Base-by-base conservation (phyloP, 2,329 filamentous ascomycete genomes). In the Laburnicola sp. region DNA sequence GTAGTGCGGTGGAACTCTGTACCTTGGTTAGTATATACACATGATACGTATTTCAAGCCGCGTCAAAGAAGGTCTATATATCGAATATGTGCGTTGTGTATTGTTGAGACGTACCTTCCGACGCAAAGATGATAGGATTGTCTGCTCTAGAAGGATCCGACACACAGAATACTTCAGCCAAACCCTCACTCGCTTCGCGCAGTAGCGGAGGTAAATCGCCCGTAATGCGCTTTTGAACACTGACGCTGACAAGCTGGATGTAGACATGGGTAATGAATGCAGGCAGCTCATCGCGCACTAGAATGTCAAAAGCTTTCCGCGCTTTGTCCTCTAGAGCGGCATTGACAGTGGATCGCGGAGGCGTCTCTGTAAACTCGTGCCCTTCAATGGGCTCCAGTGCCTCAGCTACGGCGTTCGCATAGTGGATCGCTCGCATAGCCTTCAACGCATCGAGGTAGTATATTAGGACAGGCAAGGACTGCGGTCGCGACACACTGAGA, bases 41-140 rank as follows among this genome's bases (percentile, higher is more conserved):
- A 9, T 6, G 16, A 16, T 16, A 16, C 16, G 16, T 16, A 16
- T 16, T 16, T 16, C 16, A 16, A 16, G 16, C 21, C 4, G 16
- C 16, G 25, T 7, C 6, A 3, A 16, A 16, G 16, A 16, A 16
- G 16, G 16, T 16, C 16, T 16, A 16, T 16, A 16, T 16, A 16
- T 16, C 16, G 16, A 16, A 16, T 16, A 16, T 16, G 16, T 16
- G 16, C 16, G 16, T 16, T 16, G 16, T 16, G 16, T 16, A 16
- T 16, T 16, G 16, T 16, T 16, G 16, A 11, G 28, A 50, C 71
- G 25, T 65, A 87, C 86, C 86, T 78, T 89, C 85, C 3, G 86
- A 90, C 5, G 86, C 86, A 70, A 91, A 89, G 2, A 91, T 83
- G 53, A 91, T 88, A 0, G 87, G 88, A 64, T 91, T 90, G 54